These are phyloP conservation scores for Lactuca saligna DNA, from an alignment of 129 eudicot species.

Conservation along the genomic window DNA sequence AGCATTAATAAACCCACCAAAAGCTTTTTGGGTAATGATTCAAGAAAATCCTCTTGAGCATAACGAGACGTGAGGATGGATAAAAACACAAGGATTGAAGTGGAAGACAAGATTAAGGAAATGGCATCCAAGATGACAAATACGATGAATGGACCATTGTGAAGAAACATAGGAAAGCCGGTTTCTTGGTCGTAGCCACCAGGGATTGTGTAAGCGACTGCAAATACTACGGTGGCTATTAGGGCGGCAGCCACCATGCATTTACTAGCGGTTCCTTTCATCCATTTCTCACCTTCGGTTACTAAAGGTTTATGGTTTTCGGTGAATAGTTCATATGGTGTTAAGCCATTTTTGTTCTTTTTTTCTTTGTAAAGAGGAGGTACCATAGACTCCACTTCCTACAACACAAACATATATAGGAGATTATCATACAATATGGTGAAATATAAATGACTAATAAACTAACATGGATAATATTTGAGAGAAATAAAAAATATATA, in stretches of 20 bases:
- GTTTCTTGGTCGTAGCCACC: conserved; percentile 16
- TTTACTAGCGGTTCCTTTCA: conserved; percentile 29
- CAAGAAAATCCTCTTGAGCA: conserved; percentile 10
- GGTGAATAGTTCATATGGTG: conserved; percentile 21
- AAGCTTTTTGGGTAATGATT: conserved; percentile 10
- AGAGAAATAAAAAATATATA: not conserved
- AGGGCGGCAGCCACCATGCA: conserved; percentile 22
- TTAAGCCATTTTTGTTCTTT: not conserved
- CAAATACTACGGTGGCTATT: conserved; percentile 32
- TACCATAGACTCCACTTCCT: conserved; percentile 14
- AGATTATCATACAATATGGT: not conserved
- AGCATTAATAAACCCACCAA: conserved; percentile 10
- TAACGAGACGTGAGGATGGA: conserved; percentile 23
- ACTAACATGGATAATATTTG: not conserved
- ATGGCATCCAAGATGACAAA: conserved; percentile 25
- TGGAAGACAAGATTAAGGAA: conserved; percentile 19
- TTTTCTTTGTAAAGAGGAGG: conserved; percentile 5
- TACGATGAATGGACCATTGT: conserved; percentile 2
- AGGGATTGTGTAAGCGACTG: conserved; percentile 27
- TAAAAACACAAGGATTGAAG: conserved; percentile 27
- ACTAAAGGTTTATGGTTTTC: conserved; percentile 10
- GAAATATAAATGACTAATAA: too few species aligned
- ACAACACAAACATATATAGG: not conserved
- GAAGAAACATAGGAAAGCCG: conserved; percentile 19
- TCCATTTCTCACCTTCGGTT: conserved; percentile 21